These are phyloP conservation scores for Gastrodia elata DNA, from an alignment of 106 monocot species.

Conservation along the genomic window DNA sequence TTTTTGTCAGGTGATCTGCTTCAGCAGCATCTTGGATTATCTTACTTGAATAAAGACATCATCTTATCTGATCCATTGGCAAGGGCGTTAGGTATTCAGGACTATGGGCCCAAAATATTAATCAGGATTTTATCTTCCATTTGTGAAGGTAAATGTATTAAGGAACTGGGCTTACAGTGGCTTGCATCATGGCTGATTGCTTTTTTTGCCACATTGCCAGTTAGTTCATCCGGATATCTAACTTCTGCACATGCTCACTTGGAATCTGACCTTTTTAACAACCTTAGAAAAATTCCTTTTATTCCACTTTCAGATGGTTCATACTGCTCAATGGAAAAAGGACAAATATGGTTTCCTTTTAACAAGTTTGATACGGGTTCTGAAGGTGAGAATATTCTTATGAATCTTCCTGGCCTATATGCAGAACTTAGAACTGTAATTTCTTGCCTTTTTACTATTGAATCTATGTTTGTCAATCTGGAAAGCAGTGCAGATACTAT, in stretches of 20 bases:
- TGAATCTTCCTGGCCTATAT: slow-evolving; percentile 33
- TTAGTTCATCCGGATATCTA: slow-evolving; percentile 19
- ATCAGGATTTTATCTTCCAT: slow-evolving; percentile 28
- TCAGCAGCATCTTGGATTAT: slow-evolving; percentile 44
- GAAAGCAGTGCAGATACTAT: slow-evolving; percentile 19
- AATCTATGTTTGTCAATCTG: not conserved
- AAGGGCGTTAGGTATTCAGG: slow-evolving; percentile 45
- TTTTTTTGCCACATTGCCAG: slow-evolving; percentile 17
- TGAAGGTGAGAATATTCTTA: slow-evolving; percentile 18
- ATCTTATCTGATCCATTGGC: slow-evolving; percentile 38
- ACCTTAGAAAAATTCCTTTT: slow-evolving; percentile 31
- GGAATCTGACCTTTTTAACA: slow-evolving; percentile 25
- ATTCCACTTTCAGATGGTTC: slow-evolving; percentile 60
- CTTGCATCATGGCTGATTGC: slow-evolving; percentile 36
- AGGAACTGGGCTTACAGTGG: slow-evolving; percentile 34
- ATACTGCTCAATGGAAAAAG: slow-evolving; percentile 29
- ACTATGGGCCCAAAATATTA: slow-evolving; percentile 46
- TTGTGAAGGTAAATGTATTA: slow-evolving; percentile 23
- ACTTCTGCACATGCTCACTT: slow-evolving; percentile 3
- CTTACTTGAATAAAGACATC: slow-evolving; percentile 41
- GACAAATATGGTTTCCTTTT: slow-evolving; percentile 54
- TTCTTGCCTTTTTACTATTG: slow-evolving; percentile 19
- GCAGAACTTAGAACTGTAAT: slow-evolving; percentile 35
- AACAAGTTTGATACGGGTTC: slow-evolving; percentile 10
- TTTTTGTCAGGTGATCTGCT: slow-evolving; percentile 40